Conservation (phyloP, 352 stramenopile species). For the Phytophthora hybrid region DNA sequence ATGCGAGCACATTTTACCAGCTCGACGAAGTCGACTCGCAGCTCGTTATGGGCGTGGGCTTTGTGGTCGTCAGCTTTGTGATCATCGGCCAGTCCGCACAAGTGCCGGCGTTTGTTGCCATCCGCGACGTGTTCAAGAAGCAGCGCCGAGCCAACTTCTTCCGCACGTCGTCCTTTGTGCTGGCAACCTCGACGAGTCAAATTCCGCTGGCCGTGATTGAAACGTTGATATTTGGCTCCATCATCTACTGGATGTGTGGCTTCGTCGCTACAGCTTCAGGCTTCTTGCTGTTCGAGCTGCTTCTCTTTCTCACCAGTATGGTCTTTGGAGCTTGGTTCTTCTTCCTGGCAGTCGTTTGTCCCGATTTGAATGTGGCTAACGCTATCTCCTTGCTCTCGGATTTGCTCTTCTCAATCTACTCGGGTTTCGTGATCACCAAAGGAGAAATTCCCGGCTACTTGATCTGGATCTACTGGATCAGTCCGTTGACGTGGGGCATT, state of each 20-base stretch:
- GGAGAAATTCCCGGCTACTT: conserved; percentile 64
- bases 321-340: conserved; percentile 74
- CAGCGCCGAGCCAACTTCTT: conserved; percentile 90
- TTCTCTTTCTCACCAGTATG: conserved; percentile 67
- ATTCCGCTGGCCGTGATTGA: conserved; percentile 69
- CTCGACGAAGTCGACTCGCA: conserved; percentile 55
- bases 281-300: conserved; percentile 56
- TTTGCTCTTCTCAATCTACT: conserved; percentile 72
- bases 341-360: conserved; percentile 50
- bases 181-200: conserved; percentile 59
- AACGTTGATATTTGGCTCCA: conserved; percentile 80
- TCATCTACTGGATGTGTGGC: conserved; percentile 91
- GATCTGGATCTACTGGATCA: conserved; percentile 82
- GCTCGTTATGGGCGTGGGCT: conserved; percentile 83
- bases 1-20: conserved; percentile 68
- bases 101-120: conserved; percentile 81
- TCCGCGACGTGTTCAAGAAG: conserved; percentile 87
- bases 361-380: conserved; percentile 62
- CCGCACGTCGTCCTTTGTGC: conserved; percentile 77
- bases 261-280: conserved; percentile 51
- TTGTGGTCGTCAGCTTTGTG: conserved; percentile 85
- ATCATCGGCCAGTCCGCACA: conserved; percentile 79
- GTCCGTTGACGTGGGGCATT: conserved; percentile 72
- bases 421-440: conserved; percentile 67
- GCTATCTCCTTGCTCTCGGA: conserved; percentile 53